phyloP scores from a whole-genome alignment of 352 stramenopile genomes.

The Globisporangium yorkense region DNA sequence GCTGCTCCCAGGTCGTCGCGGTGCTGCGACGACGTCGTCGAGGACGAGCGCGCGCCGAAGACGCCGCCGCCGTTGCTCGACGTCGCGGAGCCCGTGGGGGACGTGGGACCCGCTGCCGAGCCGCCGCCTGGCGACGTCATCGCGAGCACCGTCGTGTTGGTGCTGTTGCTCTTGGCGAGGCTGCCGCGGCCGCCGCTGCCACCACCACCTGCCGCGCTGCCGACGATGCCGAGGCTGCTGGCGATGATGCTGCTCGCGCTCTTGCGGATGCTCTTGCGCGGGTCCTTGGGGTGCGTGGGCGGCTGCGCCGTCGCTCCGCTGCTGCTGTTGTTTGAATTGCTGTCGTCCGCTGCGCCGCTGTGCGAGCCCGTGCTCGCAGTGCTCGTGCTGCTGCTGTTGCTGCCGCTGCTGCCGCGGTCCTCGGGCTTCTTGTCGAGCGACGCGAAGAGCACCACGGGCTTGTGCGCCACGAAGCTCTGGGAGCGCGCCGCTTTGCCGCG shows the following conservation, averaged over 20 bases:
- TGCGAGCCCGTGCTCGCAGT: conserved; percentile 12
- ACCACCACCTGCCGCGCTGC: conserved; percentile 1
- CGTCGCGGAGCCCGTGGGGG: conserved; percentile 12
- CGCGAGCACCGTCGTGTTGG: conserved; percentile 13
- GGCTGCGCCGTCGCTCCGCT: background rate
- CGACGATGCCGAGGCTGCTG: conserved; percentile 13
- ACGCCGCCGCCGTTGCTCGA: background rate
- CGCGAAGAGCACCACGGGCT: conserved; percentile 14
- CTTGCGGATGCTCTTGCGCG: conserved; percentile 12
- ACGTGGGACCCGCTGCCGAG: conserved; percentile 13
- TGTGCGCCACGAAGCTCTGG: conserved; percentile 16
- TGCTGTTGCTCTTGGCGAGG: conserved; percentile 12
- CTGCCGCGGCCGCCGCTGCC: background rate
- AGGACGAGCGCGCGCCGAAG: conserved; percentile 7
- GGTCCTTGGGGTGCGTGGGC: background rate
- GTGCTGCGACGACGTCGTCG: conserved; percentile 2
- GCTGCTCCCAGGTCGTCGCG: background rate
- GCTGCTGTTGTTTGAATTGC: background rate
- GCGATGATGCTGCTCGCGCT: conserved; percentile 18
- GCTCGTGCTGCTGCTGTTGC: conserved; percentile 17
- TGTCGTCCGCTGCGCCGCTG: conserved; percentile 1
- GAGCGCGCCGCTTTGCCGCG: conserved; percentile 7
- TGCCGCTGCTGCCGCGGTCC: conserved; percentile 17
- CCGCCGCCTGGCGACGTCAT: conserved; percentile 16
- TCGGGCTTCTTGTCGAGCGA: conserved; percentile 14